phyloP scores from a whole-genome alignment of 139 green algal species.

The Pleodorina starrii region DNA sequence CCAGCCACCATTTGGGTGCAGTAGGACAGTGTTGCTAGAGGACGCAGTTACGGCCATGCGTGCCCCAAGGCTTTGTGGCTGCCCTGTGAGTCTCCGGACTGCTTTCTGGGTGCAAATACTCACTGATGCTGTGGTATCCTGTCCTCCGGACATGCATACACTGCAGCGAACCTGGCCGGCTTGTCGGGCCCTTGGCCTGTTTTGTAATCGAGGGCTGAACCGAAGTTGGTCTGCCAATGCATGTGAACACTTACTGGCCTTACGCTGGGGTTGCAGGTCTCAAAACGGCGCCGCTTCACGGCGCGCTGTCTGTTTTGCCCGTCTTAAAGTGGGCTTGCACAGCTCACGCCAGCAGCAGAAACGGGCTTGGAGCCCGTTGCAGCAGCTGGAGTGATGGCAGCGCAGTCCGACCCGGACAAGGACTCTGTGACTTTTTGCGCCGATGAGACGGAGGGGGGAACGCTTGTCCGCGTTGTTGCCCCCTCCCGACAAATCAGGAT shows the following conservation, averaged over 20 bases:
- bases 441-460: background rate
- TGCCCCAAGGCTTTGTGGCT: too few relatives aligned
- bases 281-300: slow-evolving; percentile 7
- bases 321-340: slow-evolving; percentile 24
- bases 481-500: slow-evolving; percentile 22
- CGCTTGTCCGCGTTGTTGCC: slow-evolving; percentile 16
- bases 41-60: background rate
- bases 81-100: background rate
- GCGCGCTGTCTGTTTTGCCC: background rate
- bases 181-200: too few relatives aligned
- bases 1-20: background rate
- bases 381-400: slow-evolving; percentile 27
- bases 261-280: background rate
- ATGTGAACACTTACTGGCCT: too few relatives aligned
- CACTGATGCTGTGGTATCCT: background rate
- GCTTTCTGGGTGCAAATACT: background rate
- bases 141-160: too few relatives aligned
- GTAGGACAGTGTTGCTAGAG: background rate
- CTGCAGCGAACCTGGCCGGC: too few relatives aligned
- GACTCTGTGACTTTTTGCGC: slow-evolving; percentile 12
- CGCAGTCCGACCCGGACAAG: background rate
- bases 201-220: too few relatives aligned
- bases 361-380: background rate
- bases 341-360: slow-evolving; percentile 13
- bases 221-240: too few relatives aligned